Percentiles rank a stretch among this genome's conserved stretches.
These are phyloP conservation scores for Nicotiana undulata DNA, from an alignment of 257 asterid genomes.

Conservation along the genomic window DNA sequence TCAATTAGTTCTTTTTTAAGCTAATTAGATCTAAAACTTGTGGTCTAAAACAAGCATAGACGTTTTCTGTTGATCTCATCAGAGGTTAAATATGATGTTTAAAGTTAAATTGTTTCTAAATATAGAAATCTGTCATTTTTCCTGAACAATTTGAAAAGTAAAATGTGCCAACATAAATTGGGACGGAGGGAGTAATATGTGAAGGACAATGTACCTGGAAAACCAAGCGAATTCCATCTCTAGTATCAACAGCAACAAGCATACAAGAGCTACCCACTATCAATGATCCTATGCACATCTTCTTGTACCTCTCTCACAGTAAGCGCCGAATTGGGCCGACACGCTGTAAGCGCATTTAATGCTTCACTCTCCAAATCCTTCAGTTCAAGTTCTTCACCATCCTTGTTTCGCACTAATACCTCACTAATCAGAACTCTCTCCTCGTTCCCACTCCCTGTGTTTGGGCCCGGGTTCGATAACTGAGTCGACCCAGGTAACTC, in stretches of 20 bases:
- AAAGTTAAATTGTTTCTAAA: no score
- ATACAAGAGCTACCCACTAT: constrained; percentile 86
- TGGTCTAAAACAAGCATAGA: no score
- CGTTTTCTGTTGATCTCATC: no score
- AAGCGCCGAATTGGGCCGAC: constrained; percentile 83
- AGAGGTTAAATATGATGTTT: no score
- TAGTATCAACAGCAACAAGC: constrained; percentile 94
- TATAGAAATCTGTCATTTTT: no score
- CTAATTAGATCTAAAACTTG: no score
- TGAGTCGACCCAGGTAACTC: constrained; percentile 25
- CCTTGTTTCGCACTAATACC: constrained; percentile 82
- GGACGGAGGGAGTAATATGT: not conserved
- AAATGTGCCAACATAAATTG: no score
- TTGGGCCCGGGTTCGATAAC: constrained; percentile 16
- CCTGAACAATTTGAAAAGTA: no score
- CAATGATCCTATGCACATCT: constrained; percentile 85
- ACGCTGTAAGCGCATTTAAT: constrained; percentile 74
- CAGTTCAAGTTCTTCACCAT: constrained; percentile 88
- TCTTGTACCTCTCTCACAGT: constrained; percentile 91
- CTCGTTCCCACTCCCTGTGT: constrained; percentile 44
- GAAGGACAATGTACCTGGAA: constrained; percentile 54
- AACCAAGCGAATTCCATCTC: constrained; percentile 87
- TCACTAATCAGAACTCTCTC: constrained; percentile 92
- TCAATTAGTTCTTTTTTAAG: no score
- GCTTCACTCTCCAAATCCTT: constrained; percentile 90